phyloP scores from a whole-genome alignment of 495 filamentous ascomycete species.

The Penicillium lividum region DNA sequence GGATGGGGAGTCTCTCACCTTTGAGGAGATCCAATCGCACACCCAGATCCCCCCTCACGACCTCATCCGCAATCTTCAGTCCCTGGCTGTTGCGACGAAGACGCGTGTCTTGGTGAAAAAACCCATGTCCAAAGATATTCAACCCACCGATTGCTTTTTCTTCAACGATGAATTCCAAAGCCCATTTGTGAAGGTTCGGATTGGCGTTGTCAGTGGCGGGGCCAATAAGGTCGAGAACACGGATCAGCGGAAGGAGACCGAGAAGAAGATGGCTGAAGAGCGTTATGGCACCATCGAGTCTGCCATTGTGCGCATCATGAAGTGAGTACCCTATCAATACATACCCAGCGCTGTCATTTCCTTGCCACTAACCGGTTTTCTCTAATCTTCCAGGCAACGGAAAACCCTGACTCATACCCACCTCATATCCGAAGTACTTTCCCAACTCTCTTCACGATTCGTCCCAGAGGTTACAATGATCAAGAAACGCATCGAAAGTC shows the following conservation, averaged over 20 bases:
- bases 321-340: conserved; percentile 56
- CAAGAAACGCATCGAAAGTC: conserved; percentile 89
- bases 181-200: conserved; percentile 83
- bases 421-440: conserved; percentile 81
- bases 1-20: conserved; percentile 65
- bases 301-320: conserved; percentile 93
- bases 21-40: conserved; percentile 78
- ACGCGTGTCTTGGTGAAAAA: conserved; percentile 80
- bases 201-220: conserved; percentile 65
- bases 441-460: conserved; percentile 76
- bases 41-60: conserved; percentile 83
- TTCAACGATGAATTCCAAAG: conserved; percentile 85
- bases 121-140: conserved; percentile 79
- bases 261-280: conserved; percentile 81
- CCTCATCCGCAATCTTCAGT: conserved; percentile 78
- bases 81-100: conserved; percentile 82
- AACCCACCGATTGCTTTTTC: conserved; percentile 74
- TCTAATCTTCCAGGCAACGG: conserved; percentile 66
- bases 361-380: conserved; percentile 14
- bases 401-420: conserved; percentile 79
- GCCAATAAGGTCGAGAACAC: conserved; percentile 83
- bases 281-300: conserved; percentile 80
- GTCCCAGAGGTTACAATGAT: conserved; percentile 87
- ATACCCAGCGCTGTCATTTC: neutral
- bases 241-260: conserved; percentile 81